Conservation (phyloP, 75 land plant genomes). For the Pseudotsuga menziesii region DNA sequence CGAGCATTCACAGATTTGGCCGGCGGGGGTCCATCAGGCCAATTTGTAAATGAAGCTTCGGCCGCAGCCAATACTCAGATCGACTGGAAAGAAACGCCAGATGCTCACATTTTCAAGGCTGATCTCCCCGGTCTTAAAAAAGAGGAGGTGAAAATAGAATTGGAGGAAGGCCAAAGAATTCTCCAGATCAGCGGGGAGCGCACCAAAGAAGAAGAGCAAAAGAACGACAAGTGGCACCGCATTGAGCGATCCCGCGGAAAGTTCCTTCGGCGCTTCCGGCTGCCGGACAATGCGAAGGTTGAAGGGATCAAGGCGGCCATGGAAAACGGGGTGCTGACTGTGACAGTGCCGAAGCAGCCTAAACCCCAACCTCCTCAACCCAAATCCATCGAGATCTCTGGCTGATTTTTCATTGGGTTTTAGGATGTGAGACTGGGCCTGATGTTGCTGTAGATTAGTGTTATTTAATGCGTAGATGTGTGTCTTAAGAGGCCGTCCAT, state of each 20-base stretch:
- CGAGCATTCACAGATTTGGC: constrained; percentile 17
- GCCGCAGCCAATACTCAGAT: constrained; percentile 26
- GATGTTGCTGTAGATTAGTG: too few relatives aligned
- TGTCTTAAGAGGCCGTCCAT: background rate
- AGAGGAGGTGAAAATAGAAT: constrained; percentile 27
- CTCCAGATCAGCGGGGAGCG: constrained; percentile 38
- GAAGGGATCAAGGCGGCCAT: constrained; percentile 20
- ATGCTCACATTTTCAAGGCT: constrained; percentile 44
- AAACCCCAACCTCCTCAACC: background rate
- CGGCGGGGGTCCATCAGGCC: background rate
- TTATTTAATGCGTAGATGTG: background rate
- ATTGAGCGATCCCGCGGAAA: constrained; percentile 28
- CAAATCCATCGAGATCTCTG: constrained; percentile 16
- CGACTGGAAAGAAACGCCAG: constrained; percentile 50
- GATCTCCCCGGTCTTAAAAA: constrained; percentile 36
- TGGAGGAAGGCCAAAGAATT: constrained; percentile 22
- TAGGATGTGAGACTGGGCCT: too few relatives aligned
- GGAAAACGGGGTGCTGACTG: constrained; percentile 33
- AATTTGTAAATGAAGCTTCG: constrained; percentile 16
- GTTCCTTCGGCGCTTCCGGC: constrained; percentile 30
- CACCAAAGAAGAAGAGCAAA: constrained; percentile 14
- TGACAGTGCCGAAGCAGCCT: constrained; percentile 22
- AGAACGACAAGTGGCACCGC: constrained; percentile 26
- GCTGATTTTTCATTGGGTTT: background rate
- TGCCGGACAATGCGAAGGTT: constrained; percentile 28